Base-by-base conservation (phyloP, 257 asterid genomes). In the Jacaranda copaia region DNA sequence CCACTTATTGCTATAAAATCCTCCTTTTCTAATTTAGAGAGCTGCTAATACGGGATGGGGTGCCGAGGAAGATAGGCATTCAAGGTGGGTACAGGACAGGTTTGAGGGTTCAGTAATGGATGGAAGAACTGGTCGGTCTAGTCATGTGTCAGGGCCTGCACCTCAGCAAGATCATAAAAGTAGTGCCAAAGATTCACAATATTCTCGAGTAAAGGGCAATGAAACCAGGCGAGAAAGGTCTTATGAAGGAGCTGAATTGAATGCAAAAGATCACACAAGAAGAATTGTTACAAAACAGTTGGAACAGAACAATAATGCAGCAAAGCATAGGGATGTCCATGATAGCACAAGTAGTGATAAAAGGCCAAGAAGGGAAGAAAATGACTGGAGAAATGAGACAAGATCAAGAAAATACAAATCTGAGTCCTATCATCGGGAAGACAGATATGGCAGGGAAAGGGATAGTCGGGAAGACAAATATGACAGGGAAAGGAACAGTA, bases 41-140 rank as follows among this genome's bases (percentile, higher is more conserved):
- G 99, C 99, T 75, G 97, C 98, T 67, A 91, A 94, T 82, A 91
- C 99, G 0, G 99, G 99, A 32, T 92, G 98, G 99, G 99, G 99
- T 64, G 91, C 86, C n/a, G 81, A 88, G 84, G 98, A 91, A 78
- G 96, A 89, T 74, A 81, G 88, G 77, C 88, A 13, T 9, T 78
- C 92, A 48, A 89, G 67, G 77, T 83, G 96, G 92, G 86, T 12
- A 68, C 81, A 88, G 74, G 96, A 85, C 77, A 81, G 81, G 74
- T 81, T 83, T 72, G 89, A 85, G 32, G 85, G 76, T 79, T 79
- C 90, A 62, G 58, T n/a, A 70, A 83, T 56, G 82, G 87, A 75
- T 43, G 85, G 71, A 56, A 85, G 82, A 68, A 56, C 85, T 45
- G 83, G 67, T 20, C 80, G 63, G 64, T 74, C 88, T 58, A 66